A percentile compares a stretch with the other conserved stretches of the same genome.
These are phyloP conservation scores for Mortierella sp. DNA, from an alignment of 371 early-diverging fungal species.

Conservation along the genomic window DNA sequence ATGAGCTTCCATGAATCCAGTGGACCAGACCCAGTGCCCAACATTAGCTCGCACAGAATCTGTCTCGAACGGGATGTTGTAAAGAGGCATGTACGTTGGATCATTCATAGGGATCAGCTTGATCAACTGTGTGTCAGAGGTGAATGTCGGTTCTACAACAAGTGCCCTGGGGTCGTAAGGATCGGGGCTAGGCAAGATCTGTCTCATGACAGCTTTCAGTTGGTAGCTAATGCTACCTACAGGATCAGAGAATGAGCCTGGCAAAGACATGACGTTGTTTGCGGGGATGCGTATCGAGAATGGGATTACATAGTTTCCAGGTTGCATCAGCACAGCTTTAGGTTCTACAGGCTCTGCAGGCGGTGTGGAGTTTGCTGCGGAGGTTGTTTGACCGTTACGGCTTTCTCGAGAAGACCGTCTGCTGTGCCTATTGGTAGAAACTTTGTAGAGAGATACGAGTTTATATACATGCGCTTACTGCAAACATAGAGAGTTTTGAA, in stretches of 20 bases:
- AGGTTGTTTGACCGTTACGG: neutral
- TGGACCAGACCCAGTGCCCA: slow-evolving; percentile 55
- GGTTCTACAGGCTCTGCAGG: slow-evolving; percentile 33
- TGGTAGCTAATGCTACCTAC: slow-evolving; percentile 47
- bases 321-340: slow-evolving; percentile 55
- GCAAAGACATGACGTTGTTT: slow-evolving; percentile 44
- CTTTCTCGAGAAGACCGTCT: slow-evolving; percentile 17
- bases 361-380: slow-evolving; percentile 13
- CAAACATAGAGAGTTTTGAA: neutral
- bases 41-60: slow-evolving; percentile 44
- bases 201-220: slow-evolving; percentile 51
- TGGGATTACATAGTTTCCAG: slow-evolving; percentile 54
- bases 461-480: neutral
- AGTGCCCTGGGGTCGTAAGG: slow-evolving; percentile 31
- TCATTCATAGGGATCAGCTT: slow-evolving; percentile 56
- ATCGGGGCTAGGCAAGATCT: slow-evolving; percentile 48
- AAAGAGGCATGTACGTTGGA: slow-evolving; percentile 42
- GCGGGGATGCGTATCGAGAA: slow-evolving; percentile 54
- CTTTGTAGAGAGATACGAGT: neutral
- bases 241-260: slow-evolving; percentile 52
- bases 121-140: slow-evolving; percentile 39
- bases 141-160: slow-evolving; percentile 49
- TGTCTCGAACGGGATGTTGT: slow-evolving; percentile 48
- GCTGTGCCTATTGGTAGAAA: neutral
- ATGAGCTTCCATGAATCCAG: slow-evolving; percentile 52